Evolutionary conservation across 1,139 yeast genomes (phyloP).

Genomic region (Citeromyces hawaiiensis): DNA sequence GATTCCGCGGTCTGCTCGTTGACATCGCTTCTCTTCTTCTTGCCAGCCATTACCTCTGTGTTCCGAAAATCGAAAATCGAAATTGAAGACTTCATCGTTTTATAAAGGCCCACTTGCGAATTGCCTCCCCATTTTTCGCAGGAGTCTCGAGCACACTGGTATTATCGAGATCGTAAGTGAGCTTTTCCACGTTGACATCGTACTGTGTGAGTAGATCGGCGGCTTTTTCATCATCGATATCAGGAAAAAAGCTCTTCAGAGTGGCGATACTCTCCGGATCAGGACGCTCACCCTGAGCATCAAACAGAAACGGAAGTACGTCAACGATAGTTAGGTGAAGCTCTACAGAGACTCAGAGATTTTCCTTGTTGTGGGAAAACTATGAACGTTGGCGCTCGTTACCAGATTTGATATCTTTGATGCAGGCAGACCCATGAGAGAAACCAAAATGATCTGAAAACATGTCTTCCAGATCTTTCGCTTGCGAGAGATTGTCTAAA

Average conservation of each 20-base stretch:
- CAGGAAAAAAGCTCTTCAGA: constrained; percentile 48
- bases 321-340: constrained; percentile 36
- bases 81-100: constrained; percentile 12
- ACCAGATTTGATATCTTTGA: constrained; percentile 25
- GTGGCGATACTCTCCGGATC: constrained; percentile 26
- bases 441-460: constrained; percentile 35
- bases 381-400: constrained; percentile 22
- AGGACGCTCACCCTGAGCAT: constrained; percentile 8
- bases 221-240: constrained; percentile 29
- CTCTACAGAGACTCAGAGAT: constrained; percentile 28
- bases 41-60: constrained; percentile 14
- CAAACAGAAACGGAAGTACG: constrained; percentile 24
- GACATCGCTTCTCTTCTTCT: constrained; percentile 14
- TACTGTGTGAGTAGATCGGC: constrained; percentile 30
- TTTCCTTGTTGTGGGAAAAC: constrained; percentile 41
- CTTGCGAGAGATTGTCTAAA: constrained; percentile 36
- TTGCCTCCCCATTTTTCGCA: constrained; percentile 10
- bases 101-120: constrained; percentile 12
- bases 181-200: constrained; percentile 39
- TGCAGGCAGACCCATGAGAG: constrained; percentile 35
- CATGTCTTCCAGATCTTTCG: constrained; percentile 41
- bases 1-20: constrained; percentile 23
- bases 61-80: constrained; percentile 13
- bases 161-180: constrained; percentile 48
- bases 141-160: constrained; percentile 24